phyloP scores from a whole-genome alignment of 176 grass and related monocot genomes.

The Cenchrus fungigraminus region DNA sequence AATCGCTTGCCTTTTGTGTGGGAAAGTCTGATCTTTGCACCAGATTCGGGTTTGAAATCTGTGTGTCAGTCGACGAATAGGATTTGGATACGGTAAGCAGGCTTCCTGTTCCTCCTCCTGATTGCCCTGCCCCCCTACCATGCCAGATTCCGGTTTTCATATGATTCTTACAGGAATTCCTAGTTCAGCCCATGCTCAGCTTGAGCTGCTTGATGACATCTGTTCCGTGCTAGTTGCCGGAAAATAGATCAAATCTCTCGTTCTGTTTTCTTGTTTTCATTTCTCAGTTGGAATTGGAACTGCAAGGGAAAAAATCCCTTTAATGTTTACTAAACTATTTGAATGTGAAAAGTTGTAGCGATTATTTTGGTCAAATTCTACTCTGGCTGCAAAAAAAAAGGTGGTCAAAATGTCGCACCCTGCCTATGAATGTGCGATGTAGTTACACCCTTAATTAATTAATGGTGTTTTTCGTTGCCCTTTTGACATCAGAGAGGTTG shows the following conservation, averaged over 20 bases:
- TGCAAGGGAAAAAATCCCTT: not conserved
- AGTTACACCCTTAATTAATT: conserved; percentile 4
- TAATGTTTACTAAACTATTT: not conserved
- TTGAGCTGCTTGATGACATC: not conserved
- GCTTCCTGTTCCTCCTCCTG: not conserved
- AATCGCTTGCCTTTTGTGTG: conserved; percentile 20
- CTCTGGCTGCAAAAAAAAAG: not conserved
- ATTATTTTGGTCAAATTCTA: not conserved
- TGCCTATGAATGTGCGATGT: not conserved
- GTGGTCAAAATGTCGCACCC: conserved; percentile 3
- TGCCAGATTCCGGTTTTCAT: not conserved
- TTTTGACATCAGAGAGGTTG: conserved; percentile 49
- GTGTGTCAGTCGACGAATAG: conserved; percentile 5
- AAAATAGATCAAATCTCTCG: not conserved
- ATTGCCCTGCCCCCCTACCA: not conserved
- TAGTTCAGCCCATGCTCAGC: not conserved
- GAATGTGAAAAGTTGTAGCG: not conserved
- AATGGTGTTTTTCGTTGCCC: not conserved
- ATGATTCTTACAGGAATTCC: conserved; percentile 8
- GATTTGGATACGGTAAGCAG: conserved; percentile 38
- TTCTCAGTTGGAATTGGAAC: not conserved
- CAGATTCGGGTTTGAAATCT: conserved; percentile 20
- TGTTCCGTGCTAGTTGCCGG: not conserved
- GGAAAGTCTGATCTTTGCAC: conserved; percentile 8
- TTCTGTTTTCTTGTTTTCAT: not conserved